These are phyloP conservation scores for Combretum micranthum DNA, from an alignment of 345 rosid genomes.

Conservation along the genomic window DNA sequence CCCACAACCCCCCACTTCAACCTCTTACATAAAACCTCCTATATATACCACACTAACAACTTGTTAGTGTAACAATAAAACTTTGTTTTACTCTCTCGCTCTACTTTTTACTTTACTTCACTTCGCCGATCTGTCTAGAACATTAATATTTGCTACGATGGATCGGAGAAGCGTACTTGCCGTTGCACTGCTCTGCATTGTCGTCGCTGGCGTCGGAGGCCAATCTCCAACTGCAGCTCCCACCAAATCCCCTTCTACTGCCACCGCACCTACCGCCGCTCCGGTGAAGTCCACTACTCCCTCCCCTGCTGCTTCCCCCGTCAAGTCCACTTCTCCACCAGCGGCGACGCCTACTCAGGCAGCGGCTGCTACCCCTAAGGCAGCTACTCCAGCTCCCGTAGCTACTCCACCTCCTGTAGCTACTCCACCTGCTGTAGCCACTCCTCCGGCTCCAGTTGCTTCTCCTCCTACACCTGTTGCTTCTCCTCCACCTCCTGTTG, in stretches of 20 bases:
- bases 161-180: conserved; percentile 20
- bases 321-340: conserved; percentile 17
- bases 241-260: conserved; percentile 24
- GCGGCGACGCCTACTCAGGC: conserved; percentile 2
- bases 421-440: no score
- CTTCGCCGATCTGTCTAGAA: no score
- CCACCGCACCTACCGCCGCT: conserved; percentile 12
- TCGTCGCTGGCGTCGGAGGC: conserved; percentile 44
- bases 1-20: conserved; percentile 16
- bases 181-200: conserved; percentile 30
- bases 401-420: no score
- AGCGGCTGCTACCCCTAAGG: conserved; percentile 9
- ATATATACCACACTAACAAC: no score
- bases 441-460: conserved; percentile 17
- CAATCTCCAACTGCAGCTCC: conserved; percentile 46
- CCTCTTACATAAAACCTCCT: not conserved
- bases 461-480: conserved; percentile 15
- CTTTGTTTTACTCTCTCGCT: no score
- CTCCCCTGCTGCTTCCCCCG: conserved; percentile 14
- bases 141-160: not conserved
- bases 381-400: conserved; percentile 22
- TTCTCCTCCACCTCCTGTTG: conserved; percentile 18
- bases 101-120: not conserved
- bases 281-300: conserved; percentile 17
- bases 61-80: no score